A percentile compares a stretch with the other conserved stretches of the same genome.
Evolutionary conservation across 352 stramenopile genomes (phyloP).

Genomic region (Phytophthora hybrid): DNA sequence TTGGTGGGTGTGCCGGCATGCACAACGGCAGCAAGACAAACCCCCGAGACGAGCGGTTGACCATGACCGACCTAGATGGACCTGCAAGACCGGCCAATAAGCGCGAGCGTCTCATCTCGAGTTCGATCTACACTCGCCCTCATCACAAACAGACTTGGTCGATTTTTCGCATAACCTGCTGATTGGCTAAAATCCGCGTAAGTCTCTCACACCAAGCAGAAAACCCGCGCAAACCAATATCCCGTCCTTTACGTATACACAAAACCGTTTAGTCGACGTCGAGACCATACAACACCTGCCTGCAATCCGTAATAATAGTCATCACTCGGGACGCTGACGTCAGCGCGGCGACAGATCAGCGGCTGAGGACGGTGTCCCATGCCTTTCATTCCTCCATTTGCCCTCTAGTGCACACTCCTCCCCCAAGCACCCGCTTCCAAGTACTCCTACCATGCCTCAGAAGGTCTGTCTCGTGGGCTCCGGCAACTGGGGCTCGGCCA

Average conservation of each 20-base stretch:
- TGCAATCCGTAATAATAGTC: slow-evolving; percentile 21
- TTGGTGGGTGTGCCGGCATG: no score
- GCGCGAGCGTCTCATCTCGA: neutral
- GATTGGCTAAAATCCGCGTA: slow-evolving; percentile 15
- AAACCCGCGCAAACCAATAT: slow-evolving; percentile 31
- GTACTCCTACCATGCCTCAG: slow-evolving; percentile 44
- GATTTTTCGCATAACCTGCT: slow-evolving; percentile 9
- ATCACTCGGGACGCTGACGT: slow-evolving; percentile 29
- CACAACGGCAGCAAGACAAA: neutral
- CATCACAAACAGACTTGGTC: slow-evolving; percentile 12
- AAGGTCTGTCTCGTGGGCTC: slow-evolving; percentile 86
- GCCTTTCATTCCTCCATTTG: slow-evolving; percentile 39
- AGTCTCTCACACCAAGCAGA: slow-evolving; percentile 23
- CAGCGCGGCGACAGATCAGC: slow-evolving; percentile 15
- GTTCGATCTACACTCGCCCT: slow-evolving; percentile 14
- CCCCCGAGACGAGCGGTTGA: neutral
- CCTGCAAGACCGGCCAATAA: slow-evolving; percentile 6
- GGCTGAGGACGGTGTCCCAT: slow-evolving; percentile 7
- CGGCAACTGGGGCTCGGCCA: slow-evolving; percentile 86
- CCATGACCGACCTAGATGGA: neutral
- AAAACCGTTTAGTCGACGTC: slow-evolving; percentile 23
- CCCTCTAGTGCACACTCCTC: slow-evolving; percentile 16
- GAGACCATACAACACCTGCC: neutral
- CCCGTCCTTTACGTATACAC: slow-evolving; percentile 25
- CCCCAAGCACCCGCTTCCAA: neutral